Conservation (phyloP, 441 rosid genomes). For the Bruguiera hainesii region DNA sequence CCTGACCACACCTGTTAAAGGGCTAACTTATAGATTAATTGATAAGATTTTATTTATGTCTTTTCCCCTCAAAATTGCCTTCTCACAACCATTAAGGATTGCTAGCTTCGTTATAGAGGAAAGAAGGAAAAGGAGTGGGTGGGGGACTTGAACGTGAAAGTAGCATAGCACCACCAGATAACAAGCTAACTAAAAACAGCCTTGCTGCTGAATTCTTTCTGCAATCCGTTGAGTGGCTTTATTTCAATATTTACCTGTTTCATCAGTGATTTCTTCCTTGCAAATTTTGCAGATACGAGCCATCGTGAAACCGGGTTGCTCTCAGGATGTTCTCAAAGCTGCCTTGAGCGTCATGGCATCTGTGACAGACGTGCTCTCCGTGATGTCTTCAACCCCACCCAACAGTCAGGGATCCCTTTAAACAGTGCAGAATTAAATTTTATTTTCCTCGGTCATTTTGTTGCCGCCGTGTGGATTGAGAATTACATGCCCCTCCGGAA, state of each 20-base stretch:
- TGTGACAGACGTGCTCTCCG: slow-evolving; percentile 80
- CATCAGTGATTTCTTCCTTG: neutral
- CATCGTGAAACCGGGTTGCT: slow-evolving; percentile 97
- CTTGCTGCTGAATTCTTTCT: neutral
- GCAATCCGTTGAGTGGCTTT: neutral
- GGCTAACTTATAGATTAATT: too few species aligned
- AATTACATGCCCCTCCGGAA: neutral
- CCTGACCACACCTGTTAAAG: too few species aligned
- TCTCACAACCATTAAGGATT: too few species aligned
- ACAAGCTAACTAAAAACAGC: neutral
- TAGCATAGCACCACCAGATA: neutral
- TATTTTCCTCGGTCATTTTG: neutral
- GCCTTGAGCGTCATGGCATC: slow-evolving; percentile 94
- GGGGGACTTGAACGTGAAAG: neutral
- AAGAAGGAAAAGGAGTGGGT: too few species aligned
- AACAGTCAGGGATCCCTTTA: slow-evolving; percentile 39
- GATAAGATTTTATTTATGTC: too few species aligned
- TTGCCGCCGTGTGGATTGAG: slow-evolving; percentile 14
- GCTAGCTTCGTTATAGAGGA: too few species aligned
- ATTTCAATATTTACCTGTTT: neutral
- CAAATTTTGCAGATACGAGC: slow-evolving; percentile 53
- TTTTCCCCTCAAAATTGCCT: too few species aligned
- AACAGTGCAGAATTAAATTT: slow-evolving; percentile 4
- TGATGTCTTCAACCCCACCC: slow-evolving; percentile 53
- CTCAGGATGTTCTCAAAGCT: slow-evolving; percentile 91